Conservation (phyloP, 164 flowering plant genomes). For the Sextonia rubra region DNA sequence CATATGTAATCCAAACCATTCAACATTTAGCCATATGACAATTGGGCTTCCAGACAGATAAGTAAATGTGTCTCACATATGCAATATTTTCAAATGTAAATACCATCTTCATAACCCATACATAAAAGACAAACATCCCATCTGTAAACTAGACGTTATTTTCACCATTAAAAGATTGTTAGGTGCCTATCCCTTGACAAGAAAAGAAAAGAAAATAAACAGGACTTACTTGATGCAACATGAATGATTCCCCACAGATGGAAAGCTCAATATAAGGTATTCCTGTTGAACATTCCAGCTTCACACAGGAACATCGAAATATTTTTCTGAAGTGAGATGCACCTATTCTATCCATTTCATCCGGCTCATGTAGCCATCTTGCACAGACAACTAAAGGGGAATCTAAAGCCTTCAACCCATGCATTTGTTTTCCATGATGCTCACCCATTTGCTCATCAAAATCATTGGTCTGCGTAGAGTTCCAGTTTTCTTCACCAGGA, state of each 20-base stretch:
- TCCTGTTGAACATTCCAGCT: slow-evolving; percentile 49
- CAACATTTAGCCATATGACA: no score
- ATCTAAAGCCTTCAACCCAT: slow-evolving; percentile 16
- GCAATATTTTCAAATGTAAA: no score
- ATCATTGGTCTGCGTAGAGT: slow-evolving; percentile 9
- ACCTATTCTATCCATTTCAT: slow-evolving; percentile 60
- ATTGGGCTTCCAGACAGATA: no score
- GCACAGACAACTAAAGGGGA: slow-evolving; percentile 37
- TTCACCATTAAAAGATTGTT: neutral
- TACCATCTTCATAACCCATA: no score
- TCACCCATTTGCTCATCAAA: slow-evolving; percentile 21
- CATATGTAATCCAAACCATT: no score
- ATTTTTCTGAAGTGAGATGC: slow-evolving; percentile 86
- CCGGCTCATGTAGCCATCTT: slow-evolving; percentile 86
- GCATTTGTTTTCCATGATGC: slow-evolving; percentile 10
- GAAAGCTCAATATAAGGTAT: slow-evolving; percentile 57
- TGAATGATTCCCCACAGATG: slow-evolving; percentile 90
- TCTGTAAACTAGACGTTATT: neutral
- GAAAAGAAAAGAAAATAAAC: neutral
- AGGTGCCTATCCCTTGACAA: neutral
- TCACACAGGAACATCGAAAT: slow-evolving; percentile 58
- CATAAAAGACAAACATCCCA: no score
- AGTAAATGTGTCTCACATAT: no score
- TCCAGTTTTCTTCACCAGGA: slow-evolving; percentile 12
- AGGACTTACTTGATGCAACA: slow-evolving; percentile 85